Base-by-base conservation (phyloP, 208 protist genomes). In the Borovskyia barvae region DNA sequence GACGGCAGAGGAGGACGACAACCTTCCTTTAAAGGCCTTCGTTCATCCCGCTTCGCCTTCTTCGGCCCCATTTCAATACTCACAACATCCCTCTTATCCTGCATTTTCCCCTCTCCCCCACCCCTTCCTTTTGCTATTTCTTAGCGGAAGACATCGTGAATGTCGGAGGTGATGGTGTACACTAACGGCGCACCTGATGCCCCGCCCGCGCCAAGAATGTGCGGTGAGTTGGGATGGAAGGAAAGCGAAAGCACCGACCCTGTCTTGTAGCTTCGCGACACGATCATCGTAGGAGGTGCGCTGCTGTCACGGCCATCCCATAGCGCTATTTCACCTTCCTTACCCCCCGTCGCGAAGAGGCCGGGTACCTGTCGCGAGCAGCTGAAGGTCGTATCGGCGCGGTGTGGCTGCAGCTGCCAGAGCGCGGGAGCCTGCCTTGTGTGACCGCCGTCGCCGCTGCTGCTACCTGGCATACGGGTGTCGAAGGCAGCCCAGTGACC, bases 161-260 rank as follows among this genome's bases (percentile, higher is more conserved):
- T 59, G 57, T 96, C 90, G 17, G 42, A 69, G 5, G 85, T 93
- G 17, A 90, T 91, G n/a, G 85, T 94, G 76, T 96, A 97, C 40
- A 97, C 87, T 24, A 94, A 77, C 11, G 92, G 89, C 52, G 93
- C 82, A 0, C 93, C 93, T 0, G 63, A 35, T 2, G 78, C 71
- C 4, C 93, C 93, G 45, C 79, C 86, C 0, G 83, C 90, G 20
- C 84, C 85, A 25, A 97, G 72, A 53, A 97, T 84, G 51, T 93
- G 75, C 12, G 93, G 84, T 35, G 85, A 83, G 64, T 97, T 95
- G 3, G 82, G 80, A 50, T 90, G 90, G 58, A 96, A 97, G 11
- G 41, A 60, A 15, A 97, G 29, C 4, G 82, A 80, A 19, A 97
- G 76, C 35, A 97, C 83, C 20, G 72, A 65, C 37, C 94, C 94